Evolutionary conservation across 805 yeast species (phyloP).

Genomic region (Myxozyma neotropica): DNA sequence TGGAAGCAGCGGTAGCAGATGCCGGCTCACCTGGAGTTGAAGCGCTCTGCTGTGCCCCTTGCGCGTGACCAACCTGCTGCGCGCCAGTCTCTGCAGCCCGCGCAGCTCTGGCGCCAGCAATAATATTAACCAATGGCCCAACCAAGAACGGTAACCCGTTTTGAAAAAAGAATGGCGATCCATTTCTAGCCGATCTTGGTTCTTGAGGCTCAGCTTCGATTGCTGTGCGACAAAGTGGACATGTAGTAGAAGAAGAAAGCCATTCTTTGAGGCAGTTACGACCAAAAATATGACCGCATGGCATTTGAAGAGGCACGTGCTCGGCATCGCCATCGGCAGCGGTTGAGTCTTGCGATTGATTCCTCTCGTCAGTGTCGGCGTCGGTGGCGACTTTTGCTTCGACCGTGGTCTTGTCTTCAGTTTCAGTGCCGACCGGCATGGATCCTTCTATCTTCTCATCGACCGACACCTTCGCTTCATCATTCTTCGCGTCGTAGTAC

Average conservation of each 20-base stretch:
- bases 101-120: slow-evolving; percentile 4
- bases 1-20: background rate
- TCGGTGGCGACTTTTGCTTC: background rate
- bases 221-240: slow-evolving; percentile 81
- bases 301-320: slow-evolving; percentile 73
- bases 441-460: no score
- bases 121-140: slow-evolving; percentile 22
- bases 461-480: background rate
- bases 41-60: no score
- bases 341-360: background rate
- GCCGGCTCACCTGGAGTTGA: background rate
- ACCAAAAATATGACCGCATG: slow-evolving; percentile 89
- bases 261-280: slow-evolving; percentile 80
- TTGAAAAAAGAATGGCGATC: background rate
- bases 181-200: background rate
- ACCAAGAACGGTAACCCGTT: slow-evolving; percentile 21
- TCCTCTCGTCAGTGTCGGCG: background rate
- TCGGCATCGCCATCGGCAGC: slow-evolving; percentile 33
- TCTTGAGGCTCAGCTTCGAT: slow-evolving; percentile 44
- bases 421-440: no score
- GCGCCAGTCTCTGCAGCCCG: background rate
- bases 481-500: slow-evolving; percentile 29
- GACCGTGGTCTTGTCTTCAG: background rate
- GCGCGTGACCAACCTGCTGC: background rate
- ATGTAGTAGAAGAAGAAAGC: slow-evolving; percentile 71